These are phyloP conservation scores for Mycena amicta DNA, from an alignment of 768 basidiomycete genomes.

Conservation along the genomic window DNA sequence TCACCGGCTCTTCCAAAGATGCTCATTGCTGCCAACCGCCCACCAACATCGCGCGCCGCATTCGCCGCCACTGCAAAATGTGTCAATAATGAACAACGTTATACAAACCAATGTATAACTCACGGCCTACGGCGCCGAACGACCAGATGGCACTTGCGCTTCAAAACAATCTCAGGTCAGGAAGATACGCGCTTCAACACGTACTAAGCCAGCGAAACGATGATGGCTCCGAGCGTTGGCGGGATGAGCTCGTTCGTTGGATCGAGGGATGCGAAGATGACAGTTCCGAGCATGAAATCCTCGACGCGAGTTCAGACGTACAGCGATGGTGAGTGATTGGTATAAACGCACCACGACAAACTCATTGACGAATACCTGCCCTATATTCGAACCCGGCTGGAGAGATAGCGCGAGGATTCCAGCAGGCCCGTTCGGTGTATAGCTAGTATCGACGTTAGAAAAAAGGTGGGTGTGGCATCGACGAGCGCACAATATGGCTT, in stretches of 20 bases:
- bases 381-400: slow-evolving; percentile 41
- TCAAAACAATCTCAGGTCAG: too few relatives aligned
- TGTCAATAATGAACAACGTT: too few relatives aligned
- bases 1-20: slow-evolving; percentile 36
- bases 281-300: slow-evolving; percentile 36
- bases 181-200: too few relatives aligned
- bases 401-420: slow-evolving; percentile 31
- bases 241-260: slow-evolving; percentile 46
- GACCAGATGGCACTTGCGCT: slow-evolving; percentile 45
- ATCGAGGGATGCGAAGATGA: slow-evolving; percentile 36
- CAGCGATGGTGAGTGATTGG: too few relatives aligned
- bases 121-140: slow-evolving; percentile 40
- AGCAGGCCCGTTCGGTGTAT: slow-evolving; percentile 8
- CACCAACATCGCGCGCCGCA: slow-evolving; percentile 52
- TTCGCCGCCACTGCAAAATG: slow-evolving; percentile 44
- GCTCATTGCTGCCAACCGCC: slow-evolving; percentile 44
- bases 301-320: too few relatives aligned
- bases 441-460: too few relatives aligned
- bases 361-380: slow-evolving; percentile 36
- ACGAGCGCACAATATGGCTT: neutral
- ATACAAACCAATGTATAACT: slow-evolving; percentile 1
- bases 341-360: slow-evolving; percentile 35
- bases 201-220: slow-evolving; percentile 47
- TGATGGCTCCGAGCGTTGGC: slow-evolving; percentile 42
- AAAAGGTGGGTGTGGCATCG: too few relatives aligned